Conservation (phyloP, 495 filamentous ascomycete genomes). For the Amphirosellinia nigrospora region DNA sequence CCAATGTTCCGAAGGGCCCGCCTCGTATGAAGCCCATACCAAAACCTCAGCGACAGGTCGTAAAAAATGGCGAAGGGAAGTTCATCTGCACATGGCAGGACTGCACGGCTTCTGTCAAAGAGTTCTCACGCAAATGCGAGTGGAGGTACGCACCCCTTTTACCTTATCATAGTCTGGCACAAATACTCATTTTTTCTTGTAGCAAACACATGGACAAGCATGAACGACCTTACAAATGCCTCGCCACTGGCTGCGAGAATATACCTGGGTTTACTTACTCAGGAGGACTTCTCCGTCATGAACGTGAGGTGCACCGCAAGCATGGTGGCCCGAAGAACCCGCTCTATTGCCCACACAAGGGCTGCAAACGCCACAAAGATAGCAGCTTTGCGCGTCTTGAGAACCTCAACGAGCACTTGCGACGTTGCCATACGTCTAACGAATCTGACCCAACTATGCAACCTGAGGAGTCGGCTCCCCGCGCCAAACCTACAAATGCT, state of each 20-base stretch:
- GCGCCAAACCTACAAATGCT: not conserved
- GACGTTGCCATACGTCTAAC: constrained; percentile 70
- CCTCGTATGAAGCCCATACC: constrained; percentile 53
- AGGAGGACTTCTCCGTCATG: constrained; percentile 84
- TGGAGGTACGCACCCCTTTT: constrained; percentile 73
- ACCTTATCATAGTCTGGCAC: not conserved
- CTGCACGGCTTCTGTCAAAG: constrained; percentile 61
- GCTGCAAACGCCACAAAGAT: constrained; percentile 78
- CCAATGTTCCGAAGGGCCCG: constrained; percentile 6
- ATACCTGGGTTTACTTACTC: constrained; percentile 93
- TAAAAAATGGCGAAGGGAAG: constrained; percentile 68
- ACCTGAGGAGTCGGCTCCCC: not conserved
- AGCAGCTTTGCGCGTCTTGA: constrained; percentile 85
- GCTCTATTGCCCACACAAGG: constrained; percentile 75
- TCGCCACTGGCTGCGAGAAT: constrained; percentile 78
- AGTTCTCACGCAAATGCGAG: constrained; percentile 84
- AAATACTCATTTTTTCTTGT: constrained; percentile 17
- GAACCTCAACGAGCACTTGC: constrained; percentile 86
- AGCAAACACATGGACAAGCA: constrained; percentile 99
- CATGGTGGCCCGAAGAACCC: constrained; percentile 81
- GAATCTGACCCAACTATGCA: not conserved
- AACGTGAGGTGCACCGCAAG: constrained; percentile 89
- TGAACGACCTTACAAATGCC: constrained; percentile 86
- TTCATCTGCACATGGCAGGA: constrained; percentile 71
- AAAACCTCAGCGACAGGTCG: constrained; percentile 55